Evolutionary conservation across 2,329 filamentous ascomycete species (phyloP).

Genomic region (Neofusicoccum sp.): DNA sequence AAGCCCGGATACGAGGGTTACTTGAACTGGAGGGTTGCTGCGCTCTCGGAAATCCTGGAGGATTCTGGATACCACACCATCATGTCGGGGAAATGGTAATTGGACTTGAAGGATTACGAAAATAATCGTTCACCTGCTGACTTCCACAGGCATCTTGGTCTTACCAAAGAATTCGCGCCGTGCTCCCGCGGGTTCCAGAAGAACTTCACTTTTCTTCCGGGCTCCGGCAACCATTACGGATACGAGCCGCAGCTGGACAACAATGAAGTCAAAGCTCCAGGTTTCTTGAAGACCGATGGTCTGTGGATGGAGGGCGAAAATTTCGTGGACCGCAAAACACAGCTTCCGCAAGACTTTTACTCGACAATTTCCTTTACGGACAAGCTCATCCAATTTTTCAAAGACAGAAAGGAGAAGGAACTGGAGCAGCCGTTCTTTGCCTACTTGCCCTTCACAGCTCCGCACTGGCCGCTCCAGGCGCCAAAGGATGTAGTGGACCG

Average conservation of each 20-base stretch:
- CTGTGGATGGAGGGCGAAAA: constrained; percentile 15
- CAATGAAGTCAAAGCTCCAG: neutral
- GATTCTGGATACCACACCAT: constrained; percentile 14
- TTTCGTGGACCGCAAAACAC: constrained; percentile 7
- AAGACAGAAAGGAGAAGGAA: neutral
- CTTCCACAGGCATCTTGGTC: neutral
- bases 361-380: constrained; percentile 10
- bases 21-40: constrained; percentile 14
- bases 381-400: neutral
- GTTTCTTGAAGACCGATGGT: neutral
- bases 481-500: constrained; percentile 3
- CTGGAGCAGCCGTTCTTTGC: constrained; percentile 17
- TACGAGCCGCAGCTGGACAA: constrained; percentile 17
- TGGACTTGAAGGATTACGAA: rapidly evolving
- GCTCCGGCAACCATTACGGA: constrained; percentile 16
- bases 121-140: neutral
- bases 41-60: constrained; percentile 14
- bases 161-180: constrained; percentile 15
- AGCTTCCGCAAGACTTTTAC: constrained; percentile 9
- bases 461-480: constrained; percentile 16
- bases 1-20: constrained; percentile 16
- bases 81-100: constrained; percentile 12
- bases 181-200: constrained; percentile 11
- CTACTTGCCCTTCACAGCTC: constrained; percentile 11
- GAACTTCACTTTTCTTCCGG: constrained; percentile 11